Conservation (phyloP, 2,329 filamentous ascomycete species). For the Pseudogymnoascus sp. region DNA sequence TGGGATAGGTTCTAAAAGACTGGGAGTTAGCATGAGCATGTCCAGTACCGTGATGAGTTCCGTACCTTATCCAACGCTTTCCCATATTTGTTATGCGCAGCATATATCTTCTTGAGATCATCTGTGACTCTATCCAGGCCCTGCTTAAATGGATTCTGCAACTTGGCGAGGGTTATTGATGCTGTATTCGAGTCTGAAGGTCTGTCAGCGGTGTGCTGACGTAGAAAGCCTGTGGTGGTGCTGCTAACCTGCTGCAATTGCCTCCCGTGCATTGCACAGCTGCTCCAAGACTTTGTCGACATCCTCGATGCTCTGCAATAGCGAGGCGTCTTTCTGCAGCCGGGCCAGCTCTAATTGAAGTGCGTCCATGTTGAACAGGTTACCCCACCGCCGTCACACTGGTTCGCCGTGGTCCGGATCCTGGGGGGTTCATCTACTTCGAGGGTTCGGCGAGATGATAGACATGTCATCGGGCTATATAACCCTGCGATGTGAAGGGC, state of each 20-base stretch:
- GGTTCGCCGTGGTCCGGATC: not conserved
- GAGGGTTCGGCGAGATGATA: not conserved
- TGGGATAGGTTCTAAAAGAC: not conserved
- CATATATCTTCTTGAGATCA: constrained; percentile 74
- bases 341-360: constrained; percentile 26
- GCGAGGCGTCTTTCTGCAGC: constrained; percentile 25
- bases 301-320: constrained; percentile 47
- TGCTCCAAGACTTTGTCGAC: constrained; percentile 76
- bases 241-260: constrained; percentile 58
- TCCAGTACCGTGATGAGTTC: not conserved
- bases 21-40: not conserved
- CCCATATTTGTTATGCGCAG: constrained; percentile 72
- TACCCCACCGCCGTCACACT: constrained; percentile 16
- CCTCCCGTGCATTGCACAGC: constrained; percentile 63
- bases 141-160: constrained; percentile 77
- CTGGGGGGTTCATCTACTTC: not conserved
- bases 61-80: constrained; percentile 75
- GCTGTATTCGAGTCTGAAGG: constrained; percentile 57
- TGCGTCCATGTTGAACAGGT: constrained; percentile 24
- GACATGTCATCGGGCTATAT: constrained; percentile 6
- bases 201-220: constrained; percentile 9
- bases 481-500: not conserved
- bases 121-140: constrained; percentile 73
- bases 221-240: not conserved
- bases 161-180: constrained; percentile 66